phyloP scores from a whole-genome alignment of 805 yeast species.

The Candida endomychidarum region DNA sequence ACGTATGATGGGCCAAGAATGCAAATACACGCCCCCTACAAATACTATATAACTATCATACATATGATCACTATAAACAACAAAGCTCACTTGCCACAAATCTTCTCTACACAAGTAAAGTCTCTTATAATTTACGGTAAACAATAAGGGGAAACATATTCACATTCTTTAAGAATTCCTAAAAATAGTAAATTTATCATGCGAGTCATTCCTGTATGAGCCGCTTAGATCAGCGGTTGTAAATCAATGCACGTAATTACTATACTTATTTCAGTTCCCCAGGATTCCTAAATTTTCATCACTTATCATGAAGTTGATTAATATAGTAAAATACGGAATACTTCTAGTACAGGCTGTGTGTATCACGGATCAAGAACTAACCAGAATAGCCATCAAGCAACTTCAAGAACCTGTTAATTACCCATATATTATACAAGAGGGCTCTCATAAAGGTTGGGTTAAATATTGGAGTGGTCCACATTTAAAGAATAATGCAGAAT shows the following conservation, averaged over 20 bases:
- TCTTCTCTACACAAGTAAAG: too few relatives aligned
- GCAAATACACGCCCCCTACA: too few relatives aligned
- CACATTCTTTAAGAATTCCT: too few relatives aligned
- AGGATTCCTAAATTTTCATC: neutral
- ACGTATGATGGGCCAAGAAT: too few relatives aligned
- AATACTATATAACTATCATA: too few relatives aligned
- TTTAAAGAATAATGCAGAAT: conserved; percentile 4
- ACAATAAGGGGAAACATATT: too few relatives aligned
- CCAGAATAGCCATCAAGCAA: neutral
- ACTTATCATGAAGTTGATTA: neutral
- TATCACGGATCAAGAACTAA: conserved; percentile 1
- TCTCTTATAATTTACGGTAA: too few relatives aligned
- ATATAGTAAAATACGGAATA: neutral
- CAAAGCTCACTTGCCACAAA: too few relatives aligned
- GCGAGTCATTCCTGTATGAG: neutral
- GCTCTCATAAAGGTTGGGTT: conserved; percentile 5
- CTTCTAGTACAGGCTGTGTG: neutral
- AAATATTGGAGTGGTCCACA: conserved; percentile 9
- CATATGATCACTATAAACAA: too few relatives aligned
- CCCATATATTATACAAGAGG: conserved; percentile 1
- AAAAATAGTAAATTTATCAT: too few relatives aligned
- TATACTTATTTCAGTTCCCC: neutral
- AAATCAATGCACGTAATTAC: neutral
- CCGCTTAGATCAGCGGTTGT: neutral
- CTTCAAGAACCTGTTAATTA: conserved; percentile 1